Conservation (phyloP, 805 yeast genomes). For the Millerozyma miso region DNA sequence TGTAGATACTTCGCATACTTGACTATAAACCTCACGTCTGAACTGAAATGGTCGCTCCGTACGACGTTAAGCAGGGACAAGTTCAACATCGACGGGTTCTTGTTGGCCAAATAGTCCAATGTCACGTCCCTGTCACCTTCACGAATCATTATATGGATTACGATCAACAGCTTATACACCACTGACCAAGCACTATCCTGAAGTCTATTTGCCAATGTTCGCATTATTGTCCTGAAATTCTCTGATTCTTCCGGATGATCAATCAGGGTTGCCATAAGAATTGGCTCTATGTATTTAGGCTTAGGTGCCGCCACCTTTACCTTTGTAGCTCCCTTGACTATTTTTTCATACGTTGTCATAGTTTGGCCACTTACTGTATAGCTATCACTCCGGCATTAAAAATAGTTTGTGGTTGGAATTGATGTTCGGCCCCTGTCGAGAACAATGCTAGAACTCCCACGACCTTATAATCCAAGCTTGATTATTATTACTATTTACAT, state of each 20-base stretch:
- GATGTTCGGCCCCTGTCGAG: not conserved
- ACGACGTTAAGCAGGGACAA: conserved; percentile 34
- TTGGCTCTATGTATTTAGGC: conserved; percentile 92
- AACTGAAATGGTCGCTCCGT: conserved; percentile 29
- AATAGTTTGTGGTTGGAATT: not conserved
- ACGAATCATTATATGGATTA: conserved; percentile 84
- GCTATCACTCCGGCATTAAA: not conserved
- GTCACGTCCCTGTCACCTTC: conserved; percentile 85
- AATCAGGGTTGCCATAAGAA: conserved; percentile 62
- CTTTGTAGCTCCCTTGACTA: conserved; percentile 58
- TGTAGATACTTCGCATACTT: conserved; percentile 71
- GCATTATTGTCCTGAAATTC: conserved; percentile 67
- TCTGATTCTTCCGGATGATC: conserved; percentile 39
- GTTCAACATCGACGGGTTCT: conserved; percentile 47
- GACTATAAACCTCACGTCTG: conserved; percentile 53
- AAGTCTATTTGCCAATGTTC: conserved; percentile 55
- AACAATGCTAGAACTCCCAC: not conserved
- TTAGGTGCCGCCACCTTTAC: conserved; percentile 92
- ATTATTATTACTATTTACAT: not conserved
- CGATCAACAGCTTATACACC: conserved; percentile 79
- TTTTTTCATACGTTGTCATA: conserved; percentile 67
- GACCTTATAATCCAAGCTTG: not conserved
- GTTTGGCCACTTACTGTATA: not conserved
- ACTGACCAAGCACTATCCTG: conserved; percentile 88
- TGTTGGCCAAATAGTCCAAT: conserved; percentile 51